These are phyloP conservation scores for Xylariaceae sp. DNA, from an alignment of 2,329 filamentous ascomycete species.

Conservation along the genomic window DNA sequence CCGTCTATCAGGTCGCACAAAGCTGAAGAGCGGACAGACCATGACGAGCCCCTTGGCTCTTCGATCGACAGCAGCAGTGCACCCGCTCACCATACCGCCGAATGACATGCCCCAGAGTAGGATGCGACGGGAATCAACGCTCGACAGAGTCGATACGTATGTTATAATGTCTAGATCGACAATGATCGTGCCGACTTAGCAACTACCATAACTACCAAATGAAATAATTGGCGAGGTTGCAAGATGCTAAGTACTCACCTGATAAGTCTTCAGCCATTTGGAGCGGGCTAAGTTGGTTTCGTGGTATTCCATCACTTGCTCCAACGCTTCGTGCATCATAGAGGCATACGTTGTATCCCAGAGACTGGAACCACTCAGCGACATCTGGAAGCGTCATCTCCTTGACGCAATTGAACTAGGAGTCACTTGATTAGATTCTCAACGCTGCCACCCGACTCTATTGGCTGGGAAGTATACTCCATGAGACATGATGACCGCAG, in stretches of 20 bases:
- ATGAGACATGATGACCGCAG: slow-evolving; percentile 34
- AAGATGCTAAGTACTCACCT: background rate
- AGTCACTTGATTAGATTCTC: no score
- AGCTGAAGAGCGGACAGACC: slow-evolving; percentile 34
- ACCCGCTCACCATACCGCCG: slow-evolving; percentile 23
- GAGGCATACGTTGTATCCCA: slow-evolving; percentile 28
- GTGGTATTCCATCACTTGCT: slow-evolving; percentile 27
- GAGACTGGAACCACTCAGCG: slow-evolving; percentile 26
- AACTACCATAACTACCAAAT: no score
- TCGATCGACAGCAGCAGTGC: slow-evolving; percentile 30
- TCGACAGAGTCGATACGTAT: slow-evolving; percentile 20
- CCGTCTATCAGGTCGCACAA: slow-evolving; percentile 15
- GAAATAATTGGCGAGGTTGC: no score
- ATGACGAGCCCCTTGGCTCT: slow-evolving; percentile 29
- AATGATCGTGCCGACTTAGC: background rate
- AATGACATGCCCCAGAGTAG: slow-evolving; percentile 36
- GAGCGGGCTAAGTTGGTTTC: slow-evolving; percentile 27
- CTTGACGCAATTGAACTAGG: slow-evolving; percentile 37
- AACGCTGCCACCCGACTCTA: no score
- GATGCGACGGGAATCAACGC: slow-evolving; percentile 22
- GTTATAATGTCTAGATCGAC: slow-evolving; percentile 2
- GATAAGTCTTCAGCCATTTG: slow-evolving; percentile 29
- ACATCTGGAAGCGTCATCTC: slow-evolving; percentile 33
- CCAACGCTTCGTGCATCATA: slow-evolving; percentile 35
- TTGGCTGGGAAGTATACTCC: no score